phyloP scores from a whole-genome alignment of 2,329 filamentous ascomycete genomes.

The Graphilbum fragrans region DNA sequence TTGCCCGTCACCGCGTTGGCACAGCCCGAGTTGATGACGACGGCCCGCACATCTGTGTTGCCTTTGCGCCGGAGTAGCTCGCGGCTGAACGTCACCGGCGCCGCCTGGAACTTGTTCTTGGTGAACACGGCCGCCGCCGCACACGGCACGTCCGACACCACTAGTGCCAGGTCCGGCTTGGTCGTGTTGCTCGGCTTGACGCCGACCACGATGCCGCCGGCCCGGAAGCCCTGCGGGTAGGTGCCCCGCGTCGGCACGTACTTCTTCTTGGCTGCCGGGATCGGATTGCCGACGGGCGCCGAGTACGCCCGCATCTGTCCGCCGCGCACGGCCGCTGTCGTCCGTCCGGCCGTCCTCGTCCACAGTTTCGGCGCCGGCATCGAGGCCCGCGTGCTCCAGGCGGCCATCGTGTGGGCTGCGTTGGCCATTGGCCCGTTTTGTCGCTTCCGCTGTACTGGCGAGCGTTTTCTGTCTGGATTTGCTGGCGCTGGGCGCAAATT shows the following conservation, averaged over 20 bases:
- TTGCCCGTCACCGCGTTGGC: slow-evolving; percentile 94
- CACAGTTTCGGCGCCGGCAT: not conserved
- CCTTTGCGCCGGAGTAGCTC: slow-evolving; percentile 54
- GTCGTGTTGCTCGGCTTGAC: slow-evolving; percentile 89
- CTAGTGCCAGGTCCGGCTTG: slow-evolving; percentile 80
- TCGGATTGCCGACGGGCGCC: slow-evolving; percentile 40
- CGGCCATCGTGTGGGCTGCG: no score
- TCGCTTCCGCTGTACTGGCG: no score
- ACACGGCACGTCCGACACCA: slow-evolving; percentile 78
- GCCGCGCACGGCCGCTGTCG: not conserved
- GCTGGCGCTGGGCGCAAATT: no score
- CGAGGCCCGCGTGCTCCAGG: not conserved
- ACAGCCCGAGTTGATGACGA: slow-evolving; percentile 91
- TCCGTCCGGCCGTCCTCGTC: not conserved
- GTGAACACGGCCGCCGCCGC: slow-evolving; percentile 89
- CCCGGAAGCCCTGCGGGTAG: slow-evolving; percentile 83
- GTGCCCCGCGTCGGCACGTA: slow-evolving; percentile 77
- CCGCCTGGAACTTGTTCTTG: slow-evolving; percentile 95
- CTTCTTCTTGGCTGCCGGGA: slow-evolving; percentile 76
- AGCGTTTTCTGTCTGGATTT: no score
- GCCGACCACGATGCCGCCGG: slow-evolving; percentile 78
- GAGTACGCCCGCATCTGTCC: slow-evolving; percentile 31
- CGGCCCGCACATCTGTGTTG: slow-evolving; percentile 61
- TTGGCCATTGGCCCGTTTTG: no score
- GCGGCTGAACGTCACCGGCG: slow-evolving; percentile 78